Base-by-base conservation (phyloP, 331 rosid genomes). In the Quercus tomentella region DNA sequence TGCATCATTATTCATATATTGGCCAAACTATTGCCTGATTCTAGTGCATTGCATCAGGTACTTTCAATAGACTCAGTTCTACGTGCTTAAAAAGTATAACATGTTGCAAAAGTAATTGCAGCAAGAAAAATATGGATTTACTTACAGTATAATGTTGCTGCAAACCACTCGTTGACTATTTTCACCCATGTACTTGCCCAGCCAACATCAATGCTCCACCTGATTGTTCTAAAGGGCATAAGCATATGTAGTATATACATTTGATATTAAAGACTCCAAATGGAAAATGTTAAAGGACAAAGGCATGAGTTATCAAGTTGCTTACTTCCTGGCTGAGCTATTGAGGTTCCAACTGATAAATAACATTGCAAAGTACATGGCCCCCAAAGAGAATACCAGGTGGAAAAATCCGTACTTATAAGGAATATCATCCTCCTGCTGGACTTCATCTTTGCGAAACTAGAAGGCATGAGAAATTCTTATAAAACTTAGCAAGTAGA, bases 201-300 rank as follows among this genome's bases (percentile, higher is more conserved):
- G 1, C 97, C 97, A 43, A 91, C 89, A 80, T 92, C 98, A 71
- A 94, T 92, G 89, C 92, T 94, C 98, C 97, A 94, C 87, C 98
- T 92, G 75, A 78, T 85, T 68, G 71, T 76, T 86, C 55, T 72
- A 61, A 28, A 31, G 58, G 69, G 51, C 77, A 52, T 67, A 28
- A 73, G 69, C 31, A 61, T 37, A 4, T 25, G 68, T n/a, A 10
- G 45, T 41, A 41, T 9, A 33, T 4, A 8, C 21, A 56, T 79
- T 35, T 28, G 14, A 60, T 25, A 35, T 25, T 14, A 37, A 61
- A 6, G n/a, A 15, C 35, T 14, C n/a, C 17, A 37, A 45, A 20
- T 20, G 12, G 33, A 71, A 77, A 81, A 20, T 45, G 31, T 15
- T 7, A 9, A 67, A 28, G 14, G 69, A 61, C 25, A 43, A 21